These are phyloP conservation scores for Huiozyma sinensis DNA, from an alignment of 805 yeast genomes.

Conservation along the genomic window DNA sequence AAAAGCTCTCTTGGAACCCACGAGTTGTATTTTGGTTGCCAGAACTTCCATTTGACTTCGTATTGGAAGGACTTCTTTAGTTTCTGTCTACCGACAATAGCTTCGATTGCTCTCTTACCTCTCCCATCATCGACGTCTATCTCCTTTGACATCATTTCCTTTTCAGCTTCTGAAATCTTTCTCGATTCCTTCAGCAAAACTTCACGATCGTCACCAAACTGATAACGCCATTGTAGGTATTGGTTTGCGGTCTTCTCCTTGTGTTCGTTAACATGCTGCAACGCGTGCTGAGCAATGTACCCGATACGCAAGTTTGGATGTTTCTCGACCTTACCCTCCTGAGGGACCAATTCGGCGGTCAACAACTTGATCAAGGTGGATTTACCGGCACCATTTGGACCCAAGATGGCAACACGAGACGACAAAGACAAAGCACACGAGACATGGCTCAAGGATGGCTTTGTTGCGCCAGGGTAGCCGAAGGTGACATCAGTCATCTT, in stretches of 20 bases:
- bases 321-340: constrained; percentile 84
- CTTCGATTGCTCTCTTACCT: constrained; percentile 83
- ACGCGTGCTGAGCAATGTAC: constrained; percentile 96
- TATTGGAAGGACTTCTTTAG: constrained; percentile 93
- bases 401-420: constrained; percentile 93
- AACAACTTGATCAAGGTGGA: constrained; percentile 87
- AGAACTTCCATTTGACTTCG: constrained; percentile 87
- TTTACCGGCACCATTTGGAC: constrained; percentile 99
- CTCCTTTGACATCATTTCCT: constrained; percentile 63
- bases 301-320: constrained; percentile 98
- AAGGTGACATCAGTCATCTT: constrained; percentile 78
- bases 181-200: constrained; percentile 88
- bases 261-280: constrained; percentile 94
- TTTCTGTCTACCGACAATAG: constrained; percentile 94
- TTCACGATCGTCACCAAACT: constrained; percentile 97
- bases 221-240: constrained; percentile 96
- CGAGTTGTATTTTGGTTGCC: constrained; percentile 87
- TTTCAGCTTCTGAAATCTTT: constrained; percentile 64
- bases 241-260: constrained; percentile 97
- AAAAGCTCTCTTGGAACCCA: constrained; percentile 83
- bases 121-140: constrained; percentile 78
- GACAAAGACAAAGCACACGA: constrained; percentile 87
- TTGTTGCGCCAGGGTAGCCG: constrained; percentile 78
- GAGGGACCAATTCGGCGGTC: constrained; percentile 86
- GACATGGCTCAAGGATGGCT: constrained; percentile 69